Percentiles rank a stretch among this genome's conserved stretches.
Conservation (phyloP, 768 basidiomycete species). For the Terana coerulea region DNA sequence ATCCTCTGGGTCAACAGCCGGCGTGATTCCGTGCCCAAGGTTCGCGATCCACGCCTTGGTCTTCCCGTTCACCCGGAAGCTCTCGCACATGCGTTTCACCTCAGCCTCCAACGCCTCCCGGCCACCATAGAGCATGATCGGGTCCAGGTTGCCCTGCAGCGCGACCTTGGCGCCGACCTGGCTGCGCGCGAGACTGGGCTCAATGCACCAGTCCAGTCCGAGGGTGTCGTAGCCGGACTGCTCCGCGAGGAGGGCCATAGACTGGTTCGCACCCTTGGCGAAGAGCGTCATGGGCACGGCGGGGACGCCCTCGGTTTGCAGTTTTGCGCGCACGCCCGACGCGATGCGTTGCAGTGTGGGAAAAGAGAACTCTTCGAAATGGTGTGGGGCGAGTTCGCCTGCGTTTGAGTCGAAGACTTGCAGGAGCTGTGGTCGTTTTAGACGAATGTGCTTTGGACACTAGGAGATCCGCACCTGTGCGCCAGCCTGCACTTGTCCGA, state of each 20-base stretch:
- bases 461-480: conserved; percentile 70
- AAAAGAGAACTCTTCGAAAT: conserved; percentile 81
- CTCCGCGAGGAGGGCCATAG: conserved; percentile 56
- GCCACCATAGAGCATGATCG: conserved; percentile 81
- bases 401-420: conserved; percentile 99
- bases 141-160: conserved; percentile 94
- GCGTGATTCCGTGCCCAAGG: conserved; percentile 96
- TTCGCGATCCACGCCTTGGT: conserved; percentile 91
- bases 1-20: conserved; percentile 92
- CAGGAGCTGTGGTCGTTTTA: conserved; percentile 55
- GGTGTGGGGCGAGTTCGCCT: conserved; percentile 84
- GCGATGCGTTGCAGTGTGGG: conserved; percentile 77
- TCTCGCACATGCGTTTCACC: conserved; percentile 77
- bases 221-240: conserved; percentile 80
- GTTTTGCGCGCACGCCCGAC: conserved; percentile 54
- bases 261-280: conserved; percentile 88
- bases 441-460: neutral
- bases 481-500: conserved; percentile 92
- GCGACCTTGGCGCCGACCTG: conserved; percentile 60
- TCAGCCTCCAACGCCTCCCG: conserved; percentile 80
- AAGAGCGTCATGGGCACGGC: conserved; percentile 85
- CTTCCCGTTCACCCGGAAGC: conserved; percentile 57
- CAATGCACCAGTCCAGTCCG: conserved; percentile 89
- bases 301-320: conserved; percentile 51
- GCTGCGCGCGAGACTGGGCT: conserved; percentile 65